Percentiles rank a stretch among this genome's conserved stretches.
phyloP scores from a whole-genome alignment of 768 basidiomycete genomes.

The Lentinula edodes region DNA sequence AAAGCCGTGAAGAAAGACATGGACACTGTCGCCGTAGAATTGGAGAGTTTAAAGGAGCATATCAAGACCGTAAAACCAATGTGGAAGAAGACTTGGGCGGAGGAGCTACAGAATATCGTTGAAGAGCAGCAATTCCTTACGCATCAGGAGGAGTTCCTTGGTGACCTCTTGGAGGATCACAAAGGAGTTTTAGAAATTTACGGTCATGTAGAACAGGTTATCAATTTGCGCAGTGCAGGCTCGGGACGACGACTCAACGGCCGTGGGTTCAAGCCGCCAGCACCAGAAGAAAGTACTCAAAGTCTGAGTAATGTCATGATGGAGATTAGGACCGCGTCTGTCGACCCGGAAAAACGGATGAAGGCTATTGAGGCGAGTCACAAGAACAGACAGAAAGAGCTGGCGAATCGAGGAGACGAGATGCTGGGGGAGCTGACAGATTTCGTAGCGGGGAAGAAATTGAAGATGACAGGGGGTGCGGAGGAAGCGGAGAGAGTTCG shows the following conservation, averaged over 20 bases:
- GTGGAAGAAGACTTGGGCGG: conserved; percentile 99
- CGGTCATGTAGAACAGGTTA: conserved; percentile 87
- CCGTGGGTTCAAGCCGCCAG: conserved; percentile 54
- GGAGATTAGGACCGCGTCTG: conserved; percentile 79
- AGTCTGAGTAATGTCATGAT: conserved; percentile 79
- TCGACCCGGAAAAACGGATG: conserved; percentile 79
- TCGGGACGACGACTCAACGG: conserved; percentile 29
- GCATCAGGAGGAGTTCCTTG: conserved; percentile 88
- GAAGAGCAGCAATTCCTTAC: conserved; percentile 94
- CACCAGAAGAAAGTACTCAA: conserved; percentile 59
- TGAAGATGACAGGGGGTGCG: conserved; percentile 94
- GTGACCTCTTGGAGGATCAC: conserved; percentile 87
- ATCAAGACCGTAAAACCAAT: conserved; percentile 88
- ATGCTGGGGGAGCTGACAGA: conserved; percentile 79
- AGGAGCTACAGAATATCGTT: conserved; percentile 92
- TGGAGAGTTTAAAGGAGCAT: conserved; percentile 76
- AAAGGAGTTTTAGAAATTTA: conserved; percentile 86
- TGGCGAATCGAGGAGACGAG: conserved; percentile 69
- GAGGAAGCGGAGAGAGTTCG: conserved; percentile 87
- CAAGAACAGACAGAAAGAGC: conserved; percentile 72
- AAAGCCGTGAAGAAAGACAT: conserved; percentile 71
- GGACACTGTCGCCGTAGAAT: conserved; percentile 54
- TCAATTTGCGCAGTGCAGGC: conserved; percentile 54
- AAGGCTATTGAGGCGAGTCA: conserved; percentile 92
- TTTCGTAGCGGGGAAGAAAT: conserved; percentile 82